Conservation (phyloP, 2,329 filamentous ascomycete genomes). For the Diaporthe caulivora region DNA sequence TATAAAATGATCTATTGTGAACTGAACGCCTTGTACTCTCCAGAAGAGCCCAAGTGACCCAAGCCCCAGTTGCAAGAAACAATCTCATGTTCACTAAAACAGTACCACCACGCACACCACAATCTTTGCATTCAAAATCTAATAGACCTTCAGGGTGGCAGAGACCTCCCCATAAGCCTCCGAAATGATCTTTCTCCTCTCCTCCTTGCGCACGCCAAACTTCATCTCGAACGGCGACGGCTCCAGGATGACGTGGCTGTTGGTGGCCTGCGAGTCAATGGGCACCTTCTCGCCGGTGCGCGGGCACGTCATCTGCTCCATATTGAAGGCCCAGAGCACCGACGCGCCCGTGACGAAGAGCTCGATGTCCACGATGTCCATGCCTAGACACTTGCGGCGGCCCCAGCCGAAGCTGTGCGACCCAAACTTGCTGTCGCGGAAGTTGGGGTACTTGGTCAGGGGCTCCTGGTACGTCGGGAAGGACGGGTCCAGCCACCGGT, state of each 20-base stretch:
- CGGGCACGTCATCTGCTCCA: constrained; percentile 55
- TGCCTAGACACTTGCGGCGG: constrained; percentile 71
- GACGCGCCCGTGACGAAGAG: constrained; percentile 63
- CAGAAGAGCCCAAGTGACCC: neutral
- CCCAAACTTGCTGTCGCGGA: constrained; percentile 64
- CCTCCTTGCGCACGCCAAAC: constrained; percentile 56
- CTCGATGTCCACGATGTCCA: constrained; percentile 72
- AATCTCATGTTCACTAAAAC: neutral
- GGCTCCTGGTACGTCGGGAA: constrained; percentile 76
- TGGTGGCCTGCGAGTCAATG: constrained; percentile 63
- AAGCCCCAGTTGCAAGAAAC: neutral
- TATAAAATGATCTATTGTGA: neutral
- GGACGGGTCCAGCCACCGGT: constrained; percentile 71
- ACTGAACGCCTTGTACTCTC: constrained; percentile 7
- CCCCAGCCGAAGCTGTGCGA: constrained; percentile 77
- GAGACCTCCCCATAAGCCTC: constrained; percentile 52
- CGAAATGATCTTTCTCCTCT: constrained; percentile 54
- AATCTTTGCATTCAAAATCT: neutral
- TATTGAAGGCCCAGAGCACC: constrained; percentile 63
- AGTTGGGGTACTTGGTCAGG: constrained; percentile 71
- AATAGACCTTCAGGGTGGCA: constrained; percentile 47
- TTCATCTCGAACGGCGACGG: constrained; percentile 60
- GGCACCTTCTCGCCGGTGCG: constrained; percentile 56
- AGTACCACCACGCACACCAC: neutral
- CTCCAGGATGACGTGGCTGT: constrained; percentile 66